These are phyloP conservation scores for Fusarium pseudoanthophilum DNA, from an alignment of 2,329 filamentous ascomycete species.

Conservation along the genomic window DNA sequence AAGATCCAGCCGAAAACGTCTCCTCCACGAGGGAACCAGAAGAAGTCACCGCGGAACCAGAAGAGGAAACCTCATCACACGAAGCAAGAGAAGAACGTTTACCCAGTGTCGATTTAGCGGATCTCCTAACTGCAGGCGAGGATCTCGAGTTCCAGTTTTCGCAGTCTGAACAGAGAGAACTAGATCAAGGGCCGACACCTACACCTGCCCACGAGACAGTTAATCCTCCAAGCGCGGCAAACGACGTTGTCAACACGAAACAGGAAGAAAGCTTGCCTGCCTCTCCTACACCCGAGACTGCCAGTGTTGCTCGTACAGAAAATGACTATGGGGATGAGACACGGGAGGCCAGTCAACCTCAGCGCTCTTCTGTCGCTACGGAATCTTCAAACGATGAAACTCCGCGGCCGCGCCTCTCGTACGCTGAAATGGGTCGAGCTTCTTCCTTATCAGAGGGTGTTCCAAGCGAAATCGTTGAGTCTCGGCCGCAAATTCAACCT, in stretches of 20 bases:
- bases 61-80: not conserved
- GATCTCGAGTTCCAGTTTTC: conserved; percentile 2
- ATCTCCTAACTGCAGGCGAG: not conserved
- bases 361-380: not conserved
- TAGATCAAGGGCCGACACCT: not conserved
- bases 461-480: not conserved
- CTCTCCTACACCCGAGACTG: not conserved
- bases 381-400: not conserved
- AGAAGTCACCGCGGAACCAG: not conserved
- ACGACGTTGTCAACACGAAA: not conserved
- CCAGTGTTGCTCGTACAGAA: not conserved
- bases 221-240: not conserved
- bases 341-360: not conserved
- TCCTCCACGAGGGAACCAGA: rapidly evolving
- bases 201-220: not conserved
- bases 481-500: not conserved
- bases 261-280: not conserved
- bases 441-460: not conserved
- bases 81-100: not conserved
- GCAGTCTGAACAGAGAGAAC: not conserved
- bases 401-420: not conserved
- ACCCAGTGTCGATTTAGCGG: not conserved
- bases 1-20: not conserved
- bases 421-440: not conserved
- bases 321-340: not conserved